Base-by-base conservation (phyloP, 2,329 filamentous ascomycete genomes). In the Fusarium sp. region DNA sequence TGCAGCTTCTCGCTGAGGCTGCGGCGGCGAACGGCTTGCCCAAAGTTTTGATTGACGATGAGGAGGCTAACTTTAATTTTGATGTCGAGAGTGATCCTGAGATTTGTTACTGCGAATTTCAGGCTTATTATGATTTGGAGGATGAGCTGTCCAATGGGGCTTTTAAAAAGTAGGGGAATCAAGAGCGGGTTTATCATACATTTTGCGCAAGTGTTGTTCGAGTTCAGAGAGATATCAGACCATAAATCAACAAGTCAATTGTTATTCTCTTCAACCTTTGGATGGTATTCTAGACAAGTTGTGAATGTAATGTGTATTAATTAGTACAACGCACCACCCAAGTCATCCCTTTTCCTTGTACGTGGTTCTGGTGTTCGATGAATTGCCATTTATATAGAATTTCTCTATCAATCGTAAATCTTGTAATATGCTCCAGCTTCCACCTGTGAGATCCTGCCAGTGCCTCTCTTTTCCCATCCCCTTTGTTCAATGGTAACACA, bases 21-120 rank as follows among this genome's bases (percentile, higher is more conserved):
- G 78, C 79, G 1, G 77, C 78, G 5, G 77, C 77, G 26, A 76
- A 69, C n/a, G 80, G 79, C 0, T 13, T 80, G 6, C 42, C 76
- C 1, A 85, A 85, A 73, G 78, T 79, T 24, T 48, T 84, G 45
- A 84, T 86, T 48, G 81, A 79, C 26, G 83, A 85, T 48, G 83
- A 83, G 41, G 84, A 85, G 72, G 84, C 84, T 3, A 78, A 80
- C 13, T 83, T 83, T 38, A 81, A 79, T 32, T 81, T 79, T 42
- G 73, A 79, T 3, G 77, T 78, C 12, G 77, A 78, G 62, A 77
- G 77, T 28, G 77, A 78, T 34, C 72, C 77, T 0, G 77, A 78
- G 28, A 50, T 78, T 15, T 78, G 77, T 20, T 78, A 78, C 24
- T 77, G 75, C 10, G 77, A 78, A 50, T 78, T 78, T 32, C 77